Conservation (phyloP, 495 filamentous ascomycete genomes). For the Wilcoxina mikolae region DNA sequence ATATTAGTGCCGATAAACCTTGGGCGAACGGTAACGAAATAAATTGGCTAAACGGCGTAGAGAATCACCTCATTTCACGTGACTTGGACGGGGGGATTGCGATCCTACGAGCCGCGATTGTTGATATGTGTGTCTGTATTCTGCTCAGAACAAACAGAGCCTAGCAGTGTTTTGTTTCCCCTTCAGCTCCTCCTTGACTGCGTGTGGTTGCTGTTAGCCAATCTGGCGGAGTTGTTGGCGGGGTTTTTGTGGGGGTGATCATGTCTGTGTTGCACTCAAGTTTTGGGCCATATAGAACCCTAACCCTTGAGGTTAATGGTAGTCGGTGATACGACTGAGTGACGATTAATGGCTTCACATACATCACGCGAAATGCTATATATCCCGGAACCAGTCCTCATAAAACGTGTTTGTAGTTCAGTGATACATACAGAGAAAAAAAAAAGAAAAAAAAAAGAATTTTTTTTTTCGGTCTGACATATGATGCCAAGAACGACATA, state of each 20-base stretch:
- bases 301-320: no score
- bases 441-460: not conserved
- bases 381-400: not conserved
- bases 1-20: not conserved
- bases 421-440: not conserved
- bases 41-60: not conserved
- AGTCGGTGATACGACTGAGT: no score
- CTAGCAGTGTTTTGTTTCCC: no score
- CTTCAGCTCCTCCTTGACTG: no score
- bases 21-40: not conserved
- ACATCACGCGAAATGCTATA: not conserved
- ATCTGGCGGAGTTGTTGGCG: no score
- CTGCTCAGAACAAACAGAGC: not conserved
- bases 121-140: not conserved
- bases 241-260: no score
- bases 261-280: no score
- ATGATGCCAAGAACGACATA: no score
- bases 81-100: not conserved
- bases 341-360: not conserved
- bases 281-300: no score
- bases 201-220: no score
- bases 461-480: no score
- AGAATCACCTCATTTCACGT: slow-evolving; percentile 7
- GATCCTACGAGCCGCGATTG: not conserved
- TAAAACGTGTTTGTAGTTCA: not conserved